Evolutionary conservation across 1,284 basidiomycete genomes (phyloP).

Genomic region (Meira miltonrushii): DNA sequence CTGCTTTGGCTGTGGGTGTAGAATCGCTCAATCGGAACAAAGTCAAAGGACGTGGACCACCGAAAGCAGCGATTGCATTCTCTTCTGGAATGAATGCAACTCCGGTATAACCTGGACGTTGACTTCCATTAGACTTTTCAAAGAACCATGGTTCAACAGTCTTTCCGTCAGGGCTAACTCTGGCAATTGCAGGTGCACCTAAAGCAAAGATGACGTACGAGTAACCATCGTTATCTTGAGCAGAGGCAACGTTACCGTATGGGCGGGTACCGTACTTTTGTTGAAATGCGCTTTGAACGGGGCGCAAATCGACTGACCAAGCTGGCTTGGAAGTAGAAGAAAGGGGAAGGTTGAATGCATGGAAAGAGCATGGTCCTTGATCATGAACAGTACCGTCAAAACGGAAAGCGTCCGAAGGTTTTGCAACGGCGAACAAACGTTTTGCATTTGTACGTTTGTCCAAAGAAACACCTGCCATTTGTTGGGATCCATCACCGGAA

Average conservation of each 20-base stretch:
- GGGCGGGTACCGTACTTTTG: slow-evolving; percentile 30
- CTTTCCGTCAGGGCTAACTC: slow-evolving; percentile 33
- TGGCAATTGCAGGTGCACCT: slow-evolving; percentile 46
- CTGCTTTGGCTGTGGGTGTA: slow-evolving; percentile 24
- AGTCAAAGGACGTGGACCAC: slow-evolving; percentile 44
- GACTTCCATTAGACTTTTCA: slow-evolving; percentile 35
- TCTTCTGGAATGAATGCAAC: slow-evolving; percentile 33
- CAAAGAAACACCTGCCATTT: slow-evolving; percentile 45
- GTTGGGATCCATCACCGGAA: slow-evolving; percentile 36
- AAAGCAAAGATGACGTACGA: slow-evolving; percentile 48
- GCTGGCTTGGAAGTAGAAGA: slow-evolving; percentile 25
- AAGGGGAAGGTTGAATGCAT: slow-evolving; percentile 41
- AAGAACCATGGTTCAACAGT: slow-evolving; percentile 28
- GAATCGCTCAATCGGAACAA: slow-evolving; percentile 30
- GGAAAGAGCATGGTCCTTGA: slow-evolving; percentile 40
- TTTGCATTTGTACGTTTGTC: slow-evolving; percentile 25
- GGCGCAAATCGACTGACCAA: slow-evolving; percentile 35
- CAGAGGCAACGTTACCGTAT: slow-evolving; percentile 41
- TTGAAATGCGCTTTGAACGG: slow-evolving; percentile 34
- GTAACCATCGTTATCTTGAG: slow-evolving; percentile 44
- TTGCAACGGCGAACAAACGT: slow-evolving; percentile 43
- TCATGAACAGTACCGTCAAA: slow-evolving; percentile 29
- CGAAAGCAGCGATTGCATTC: slow-evolving; percentile 40
- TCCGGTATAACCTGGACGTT: slow-evolving; percentile 46
- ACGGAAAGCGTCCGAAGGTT: slow-evolving; percentile 40